Conservation (phyloP, 2,329 filamentous ascomycete genomes). For the Arachnomyces sp. region DNA sequence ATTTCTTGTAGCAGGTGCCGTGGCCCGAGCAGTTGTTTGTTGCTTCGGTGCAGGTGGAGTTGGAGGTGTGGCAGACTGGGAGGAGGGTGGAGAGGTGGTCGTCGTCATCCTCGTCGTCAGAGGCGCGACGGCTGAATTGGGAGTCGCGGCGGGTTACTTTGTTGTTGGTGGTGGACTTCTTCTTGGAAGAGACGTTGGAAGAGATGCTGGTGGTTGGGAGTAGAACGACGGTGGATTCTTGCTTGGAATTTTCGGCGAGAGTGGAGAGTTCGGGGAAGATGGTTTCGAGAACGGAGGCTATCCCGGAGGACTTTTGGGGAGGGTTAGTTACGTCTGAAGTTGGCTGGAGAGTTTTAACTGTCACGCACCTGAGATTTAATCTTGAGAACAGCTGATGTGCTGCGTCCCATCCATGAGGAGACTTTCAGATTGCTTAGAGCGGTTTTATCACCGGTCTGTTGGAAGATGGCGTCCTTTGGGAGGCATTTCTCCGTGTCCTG, state of each 20-base stretch:
- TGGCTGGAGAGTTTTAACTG: slow-evolving; percentile 16
- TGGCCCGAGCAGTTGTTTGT: slow-evolving; percentile 80
- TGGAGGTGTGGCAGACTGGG: slow-evolving; percentile 66
- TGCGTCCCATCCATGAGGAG: slow-evolving; percentile 8
- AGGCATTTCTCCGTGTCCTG: slow-evolving; percentile 11
- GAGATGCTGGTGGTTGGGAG: slow-evolving; percentile 36
- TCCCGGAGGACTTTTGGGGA: slow-evolving; percentile 5
- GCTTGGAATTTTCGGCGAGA: slow-evolving; percentile 43
- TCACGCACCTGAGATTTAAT: slow-evolving; percentile 29
- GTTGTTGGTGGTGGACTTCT: slow-evolving; percentile 4
- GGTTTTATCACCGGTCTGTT: too few species aligned
- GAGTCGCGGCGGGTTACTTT: slow-evolving; percentile 4
- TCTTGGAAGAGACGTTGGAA: slow-evolving; percentile 2
- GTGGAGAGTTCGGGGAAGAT: slow-evolving; percentile 32
- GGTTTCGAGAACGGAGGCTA: background rate
- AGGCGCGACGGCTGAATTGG: background rate
- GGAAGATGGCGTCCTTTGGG: slow-evolving; percentile 22
- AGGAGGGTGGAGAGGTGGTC: slow-evolving; percentile 44
- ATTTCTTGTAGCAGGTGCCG: slow-evolving; percentile 67
- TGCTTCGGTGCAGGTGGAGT: slow-evolving; percentile 58
- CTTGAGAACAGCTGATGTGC: slow-evolving; percentile 14
- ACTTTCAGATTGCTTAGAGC: too few species aligned
- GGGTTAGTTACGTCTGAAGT: background rate
- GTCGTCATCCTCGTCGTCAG: slow-evolving; percentile 11
- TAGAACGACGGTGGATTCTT: slow-evolving; percentile 52